Percentiles rank a stretch among this genome's conserved stretches.
These are phyloP conservation scores for Backusella mclennaniae DNA, from an alignment of 192 early-diverging fungal genomes.

Conservation along the genomic window DNA sequence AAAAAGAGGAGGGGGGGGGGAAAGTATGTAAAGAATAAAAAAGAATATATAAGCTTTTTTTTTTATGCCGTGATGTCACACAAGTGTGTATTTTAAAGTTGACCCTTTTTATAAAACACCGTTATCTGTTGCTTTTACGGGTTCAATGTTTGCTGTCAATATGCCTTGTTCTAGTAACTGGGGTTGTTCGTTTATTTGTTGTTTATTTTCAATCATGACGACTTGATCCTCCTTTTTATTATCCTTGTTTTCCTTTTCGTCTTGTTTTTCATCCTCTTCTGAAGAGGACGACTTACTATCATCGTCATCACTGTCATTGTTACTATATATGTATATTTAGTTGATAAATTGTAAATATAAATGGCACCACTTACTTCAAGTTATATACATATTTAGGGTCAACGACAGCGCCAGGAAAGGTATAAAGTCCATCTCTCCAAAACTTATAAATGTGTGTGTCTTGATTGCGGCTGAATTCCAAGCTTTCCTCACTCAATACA, in stretches of 20 bases:
- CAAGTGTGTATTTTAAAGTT: neutral
- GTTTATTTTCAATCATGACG: neutral
- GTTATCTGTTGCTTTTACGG: neutral
- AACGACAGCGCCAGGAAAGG: slow-evolving; percentile 50
- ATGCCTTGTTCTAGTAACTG: neutral
- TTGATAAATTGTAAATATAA: no score
- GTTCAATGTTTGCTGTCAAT: neutral
- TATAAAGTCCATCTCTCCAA: slow-evolving; percentile 34
- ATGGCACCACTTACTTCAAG: slow-evolving; percentile 7
- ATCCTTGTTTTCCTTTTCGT: neutral
- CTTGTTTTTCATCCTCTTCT: slow-evolving; percentile 6
- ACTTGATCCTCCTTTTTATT: neutral
- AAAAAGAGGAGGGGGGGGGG: no score
- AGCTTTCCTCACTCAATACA: slow-evolving; percentile 37
- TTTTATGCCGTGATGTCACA: slow-evolving; percentile 1
- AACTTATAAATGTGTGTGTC: slow-evolving; percentile 14
- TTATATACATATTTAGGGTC: slow-evolving; percentile 21
- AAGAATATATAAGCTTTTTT: neutral
- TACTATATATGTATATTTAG: neutral
- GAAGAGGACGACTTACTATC: neutral
- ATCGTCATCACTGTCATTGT: slow-evolving; percentile 1
- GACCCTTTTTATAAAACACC: neutral
- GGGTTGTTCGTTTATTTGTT: neutral
- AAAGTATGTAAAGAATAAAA: neutral
- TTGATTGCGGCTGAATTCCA: neutral